Percentiles rank a stretch among this genome's conserved stretches.
Conservation (phyloP, 2,329 filamentous ascomycete genomes). For the Verticillium longisporum region DNA sequence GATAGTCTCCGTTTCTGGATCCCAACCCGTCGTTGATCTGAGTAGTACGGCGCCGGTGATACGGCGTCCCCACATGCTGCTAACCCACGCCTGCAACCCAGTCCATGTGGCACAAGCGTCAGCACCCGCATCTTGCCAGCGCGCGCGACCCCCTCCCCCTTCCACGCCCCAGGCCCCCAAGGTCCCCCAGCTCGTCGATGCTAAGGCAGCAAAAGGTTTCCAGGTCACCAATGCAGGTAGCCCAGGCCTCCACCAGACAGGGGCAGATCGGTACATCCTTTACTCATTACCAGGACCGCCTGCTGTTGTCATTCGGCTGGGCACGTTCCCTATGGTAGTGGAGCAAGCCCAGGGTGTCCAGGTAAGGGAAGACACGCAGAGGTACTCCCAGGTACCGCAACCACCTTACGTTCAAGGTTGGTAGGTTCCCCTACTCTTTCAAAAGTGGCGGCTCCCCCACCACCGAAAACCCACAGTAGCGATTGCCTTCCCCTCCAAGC, state of each 20-base stretch:
- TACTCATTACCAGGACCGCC: background rate
- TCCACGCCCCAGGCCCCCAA: background rate
- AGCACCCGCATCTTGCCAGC: background rate
- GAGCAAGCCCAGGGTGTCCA: background rate
- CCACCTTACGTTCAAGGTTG: no score
- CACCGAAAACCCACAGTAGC: background rate
- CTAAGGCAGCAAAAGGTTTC: background rate
- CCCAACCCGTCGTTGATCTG: conserved; percentile 17
- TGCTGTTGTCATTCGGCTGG: background rate
- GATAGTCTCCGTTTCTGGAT: conserved; percentile 5
- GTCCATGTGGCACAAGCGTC: background rate
- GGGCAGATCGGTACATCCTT: background rate
- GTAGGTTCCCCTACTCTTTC: background rate
- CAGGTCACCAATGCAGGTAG: background rate
- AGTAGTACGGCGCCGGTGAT: conserved; percentile 8
- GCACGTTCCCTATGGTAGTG: background rate
- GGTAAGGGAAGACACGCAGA: no score
- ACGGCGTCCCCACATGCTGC: background rate
- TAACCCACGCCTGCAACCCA: background rate
- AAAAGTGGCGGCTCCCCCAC: conserved; percentile 2
- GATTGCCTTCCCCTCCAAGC: background rate
- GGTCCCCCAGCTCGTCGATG: background rate
- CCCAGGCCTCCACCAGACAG: background rate
- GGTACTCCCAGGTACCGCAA: background rate
- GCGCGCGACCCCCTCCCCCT: no score